Conservation (phyloP, 2,329 filamentous ascomycete genomes). For the Ophiostoma sp. region DNA sequence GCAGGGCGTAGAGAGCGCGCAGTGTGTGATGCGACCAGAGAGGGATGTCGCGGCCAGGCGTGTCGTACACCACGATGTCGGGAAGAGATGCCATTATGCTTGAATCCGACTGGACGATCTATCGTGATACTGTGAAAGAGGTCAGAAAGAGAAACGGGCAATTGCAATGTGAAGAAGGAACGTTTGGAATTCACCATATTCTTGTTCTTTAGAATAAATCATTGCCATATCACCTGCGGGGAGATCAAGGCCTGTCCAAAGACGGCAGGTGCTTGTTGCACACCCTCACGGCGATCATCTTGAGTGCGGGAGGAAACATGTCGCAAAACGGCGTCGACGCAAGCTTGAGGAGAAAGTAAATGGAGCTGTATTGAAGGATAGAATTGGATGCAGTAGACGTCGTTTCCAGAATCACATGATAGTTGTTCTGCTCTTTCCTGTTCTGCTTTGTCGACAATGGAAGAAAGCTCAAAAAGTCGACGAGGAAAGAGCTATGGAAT, state of each 20-base stretch:
- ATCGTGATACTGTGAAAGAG: neutral
- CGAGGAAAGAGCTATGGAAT: neutral
- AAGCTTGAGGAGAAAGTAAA: neutral
- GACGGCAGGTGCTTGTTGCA: neutral
- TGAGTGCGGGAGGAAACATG: neutral
- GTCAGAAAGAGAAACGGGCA: neutral
- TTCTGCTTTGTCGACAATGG: neutral
- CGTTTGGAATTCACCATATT: neutral
- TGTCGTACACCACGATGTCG: slow-evolving; percentile 2
- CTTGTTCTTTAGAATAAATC: no score
- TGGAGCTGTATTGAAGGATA: neutral
- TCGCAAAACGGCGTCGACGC: neutral
- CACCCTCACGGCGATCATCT: neutral
- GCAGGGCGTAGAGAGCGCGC: neutral
- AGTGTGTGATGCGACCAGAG: slow-evolving; percentile 4
- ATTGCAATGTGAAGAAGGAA: neutral
- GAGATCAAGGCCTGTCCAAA: neutral
- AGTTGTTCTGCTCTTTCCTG: neutral
- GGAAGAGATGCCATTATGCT: neutral
- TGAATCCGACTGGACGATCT: neutral
- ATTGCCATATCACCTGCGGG: neutral
- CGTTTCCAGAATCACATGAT: neutral
- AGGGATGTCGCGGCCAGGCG: neutral
- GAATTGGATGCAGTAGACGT: neutral
- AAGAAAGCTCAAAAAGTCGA: neutral